Percentiles rank a stretch among this genome's conserved stretches.
These are phyloP conservation scores for Pseudocercospora fijiensis DNA, from an alignment of 2,329 filamentous ascomycete species.

Conservation along the genomic window DNA sequence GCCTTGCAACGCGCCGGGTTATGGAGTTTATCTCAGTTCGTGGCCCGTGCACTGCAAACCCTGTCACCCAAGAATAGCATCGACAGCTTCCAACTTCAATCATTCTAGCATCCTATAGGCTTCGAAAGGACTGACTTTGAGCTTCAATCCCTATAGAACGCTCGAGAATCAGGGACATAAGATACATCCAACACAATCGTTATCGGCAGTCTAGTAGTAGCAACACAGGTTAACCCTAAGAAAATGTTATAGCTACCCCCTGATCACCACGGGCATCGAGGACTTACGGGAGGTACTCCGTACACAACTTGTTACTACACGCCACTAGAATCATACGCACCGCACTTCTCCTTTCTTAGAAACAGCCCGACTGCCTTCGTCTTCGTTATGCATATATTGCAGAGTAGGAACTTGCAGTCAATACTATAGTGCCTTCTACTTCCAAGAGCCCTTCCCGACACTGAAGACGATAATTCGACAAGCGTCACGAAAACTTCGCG, in stretches of 20 bases:
- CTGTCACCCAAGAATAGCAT: not conserved
- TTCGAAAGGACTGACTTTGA: not conserved
- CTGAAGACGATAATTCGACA: not conserved
- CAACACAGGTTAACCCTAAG: not conserved
- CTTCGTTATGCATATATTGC: not conserved
- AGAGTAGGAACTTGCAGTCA: not conserved
- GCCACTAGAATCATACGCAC: not conserved
- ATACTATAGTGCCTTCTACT: not conserved
- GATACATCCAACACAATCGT: not conserved
- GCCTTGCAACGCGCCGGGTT: not conserved
- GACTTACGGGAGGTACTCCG: not conserved
- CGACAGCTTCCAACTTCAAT: not conserved
- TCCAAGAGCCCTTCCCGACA: not conserved
- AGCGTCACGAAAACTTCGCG: not conserved
- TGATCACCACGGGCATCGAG: constrained; percentile 3
- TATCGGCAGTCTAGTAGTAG: not conserved
- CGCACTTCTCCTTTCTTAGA: not conserved
- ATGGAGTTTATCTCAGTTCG: not conserved
- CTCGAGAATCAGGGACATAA: not conserved
- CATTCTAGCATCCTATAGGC: not conserved
- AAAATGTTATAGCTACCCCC: not conserved
- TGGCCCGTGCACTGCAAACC: too few relatives aligned
- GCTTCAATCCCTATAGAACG: not conserved
- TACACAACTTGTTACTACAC: not conserved
- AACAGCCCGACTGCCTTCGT: not conserved